A percentile compares a stretch with the other conserved stretches of the same genome.
Evolutionary conservation across 768 basidiomycete species (phyloP).

Genomic region (Boletus tomentosulus): DNA sequence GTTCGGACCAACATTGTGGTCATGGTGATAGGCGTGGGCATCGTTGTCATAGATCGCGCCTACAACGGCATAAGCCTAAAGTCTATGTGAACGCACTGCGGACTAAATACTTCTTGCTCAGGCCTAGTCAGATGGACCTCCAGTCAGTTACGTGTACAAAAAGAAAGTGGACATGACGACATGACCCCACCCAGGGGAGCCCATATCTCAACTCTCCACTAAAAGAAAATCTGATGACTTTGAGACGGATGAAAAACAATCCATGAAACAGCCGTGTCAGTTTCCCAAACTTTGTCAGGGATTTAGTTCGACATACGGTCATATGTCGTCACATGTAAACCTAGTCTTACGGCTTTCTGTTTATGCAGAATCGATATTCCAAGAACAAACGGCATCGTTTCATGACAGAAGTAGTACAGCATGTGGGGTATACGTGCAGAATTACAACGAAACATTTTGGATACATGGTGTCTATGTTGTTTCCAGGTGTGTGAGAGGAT

Average conservation of each 20-base stretch:
- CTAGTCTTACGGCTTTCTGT: not conserved
- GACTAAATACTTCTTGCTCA: not conserved
- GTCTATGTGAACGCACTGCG: not conserved
- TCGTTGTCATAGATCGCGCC: not conserved
- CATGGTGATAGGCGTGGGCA: not conserved
- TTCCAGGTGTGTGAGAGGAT: conserved; percentile 7
- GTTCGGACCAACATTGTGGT: not conserved
- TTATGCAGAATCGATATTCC: not conserved
- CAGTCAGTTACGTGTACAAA: not conserved
- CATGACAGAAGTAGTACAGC: conserved; percentile 16
- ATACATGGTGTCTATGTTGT: conserved; percentile 24
- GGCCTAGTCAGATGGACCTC: not conserved
- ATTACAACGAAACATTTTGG: conserved; percentile 14
- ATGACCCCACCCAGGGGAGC: not conserved
- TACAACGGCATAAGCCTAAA: not conserved
- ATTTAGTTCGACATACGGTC: not conserved
- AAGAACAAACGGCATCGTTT: conserved; percentile 4
- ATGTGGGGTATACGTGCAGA: conserved; percentile 18
- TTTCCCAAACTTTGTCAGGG: not conserved
- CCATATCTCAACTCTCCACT: not conserved
- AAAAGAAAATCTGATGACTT: not conserved
- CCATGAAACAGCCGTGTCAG: not conserved
- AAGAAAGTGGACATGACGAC: not conserved
- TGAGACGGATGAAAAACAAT: not conserved
- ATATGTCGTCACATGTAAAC: not conserved